Conservation (phyloP, 108 stramenopile genomes). For the Nannochloropsis oceanica region DNA sequence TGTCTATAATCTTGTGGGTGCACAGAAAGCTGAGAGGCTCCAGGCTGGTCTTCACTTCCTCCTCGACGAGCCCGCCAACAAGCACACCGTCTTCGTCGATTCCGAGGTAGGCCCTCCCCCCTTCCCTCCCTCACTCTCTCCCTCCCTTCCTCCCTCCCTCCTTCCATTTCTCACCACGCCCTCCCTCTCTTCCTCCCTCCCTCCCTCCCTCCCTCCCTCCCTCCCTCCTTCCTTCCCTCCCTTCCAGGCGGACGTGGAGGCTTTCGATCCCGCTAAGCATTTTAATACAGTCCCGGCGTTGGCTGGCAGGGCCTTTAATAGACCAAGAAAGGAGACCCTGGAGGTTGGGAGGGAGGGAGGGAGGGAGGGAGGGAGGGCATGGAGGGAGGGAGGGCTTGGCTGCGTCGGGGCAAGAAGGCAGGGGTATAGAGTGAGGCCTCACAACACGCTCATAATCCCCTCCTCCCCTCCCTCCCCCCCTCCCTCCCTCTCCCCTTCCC, state of each 20-base stretch:
- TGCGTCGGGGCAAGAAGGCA: too few relatives aligned
- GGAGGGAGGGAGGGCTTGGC: neutral
- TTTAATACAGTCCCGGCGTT: slow-evolving; percentile 75
- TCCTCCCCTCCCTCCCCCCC: neutral
- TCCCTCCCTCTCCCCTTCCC: neutral
- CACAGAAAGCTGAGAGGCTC: slow-evolving; percentile 48
- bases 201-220: neutral
- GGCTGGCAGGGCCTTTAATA: slow-evolving; percentile 61
- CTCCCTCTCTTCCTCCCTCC: too few relatives aligned
- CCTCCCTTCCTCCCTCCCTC: too few relatives aligned
- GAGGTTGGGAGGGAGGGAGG: neutral
- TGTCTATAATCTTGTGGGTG: too few relatives aligned
- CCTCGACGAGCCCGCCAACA: slow-evolving; percentile 12
- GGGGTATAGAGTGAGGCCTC: too few relatives aligned
- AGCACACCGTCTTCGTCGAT: slow-evolving; percentile 48
- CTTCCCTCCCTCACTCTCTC: neutral
- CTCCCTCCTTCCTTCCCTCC: neutral
- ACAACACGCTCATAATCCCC: too few relatives aligned
- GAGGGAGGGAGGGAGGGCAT: neutral
- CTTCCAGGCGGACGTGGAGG: slow-evolving; percentile 25
- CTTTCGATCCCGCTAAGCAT: slow-evolving; percentile 67
- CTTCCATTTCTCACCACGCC: too few relatives aligned
- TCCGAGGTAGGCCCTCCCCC: neutral
- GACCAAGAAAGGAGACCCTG: slow-evolving; percentile 33
- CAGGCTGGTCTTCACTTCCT: slow-evolving; percentile 55